These are phyloP conservation scores for Citrullus colocynthis DNA, from an alignment of 306 rosid genomes.

Conservation along the genomic window DNA sequence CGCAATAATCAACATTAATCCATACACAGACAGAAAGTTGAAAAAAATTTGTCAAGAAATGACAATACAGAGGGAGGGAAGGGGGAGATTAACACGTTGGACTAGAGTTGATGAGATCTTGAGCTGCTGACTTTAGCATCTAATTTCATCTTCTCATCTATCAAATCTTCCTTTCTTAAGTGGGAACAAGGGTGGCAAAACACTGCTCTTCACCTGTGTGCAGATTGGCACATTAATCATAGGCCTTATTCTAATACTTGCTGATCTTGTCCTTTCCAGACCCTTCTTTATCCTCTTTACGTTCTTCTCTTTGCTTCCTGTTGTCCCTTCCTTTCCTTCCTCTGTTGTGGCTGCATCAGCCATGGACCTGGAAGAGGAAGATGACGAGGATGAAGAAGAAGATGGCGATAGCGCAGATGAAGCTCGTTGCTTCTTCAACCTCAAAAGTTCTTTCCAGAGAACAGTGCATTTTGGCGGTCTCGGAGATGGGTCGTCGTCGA, in stretches of 20 bases:
- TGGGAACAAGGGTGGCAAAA: constrained; percentile 87
- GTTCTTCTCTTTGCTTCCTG: constrained; percentile 38
- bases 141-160: constrained; percentile 26
- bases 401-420: constrained; percentile 71
- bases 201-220: constrained; percentile 62
- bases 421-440: constrained; percentile 92
- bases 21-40: constrained; percentile 11
- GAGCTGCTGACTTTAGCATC: constrained; percentile 10
- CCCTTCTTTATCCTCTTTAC: constrained; percentile 75
- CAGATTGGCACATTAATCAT: constrained; percentile 94
- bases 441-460: constrained; percentile 86
- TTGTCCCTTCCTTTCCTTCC: constrained; percentile 38
- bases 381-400: constrained; percentile 72
- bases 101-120: constrained; percentile 11
- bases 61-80: constrained; percentile 17
- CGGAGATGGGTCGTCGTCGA: constrained; percentile 96
- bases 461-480: constrained; percentile 98
- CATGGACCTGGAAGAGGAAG: constrained; percentile 63
- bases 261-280: constrained; percentile 85
- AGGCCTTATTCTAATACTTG: constrained; percentile 78
- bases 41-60: constrained; percentile 30
- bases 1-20: constrained; percentile 9
- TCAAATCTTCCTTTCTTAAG: constrained; percentile 71
- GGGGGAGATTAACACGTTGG: constrained; percentile 27
- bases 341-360: constrained; percentile 48